Evolutionary conservation across 2,329 filamentous ascomycete species (phyloP).

Genomic region (Akanthomyces dipterigenus): DNA sequence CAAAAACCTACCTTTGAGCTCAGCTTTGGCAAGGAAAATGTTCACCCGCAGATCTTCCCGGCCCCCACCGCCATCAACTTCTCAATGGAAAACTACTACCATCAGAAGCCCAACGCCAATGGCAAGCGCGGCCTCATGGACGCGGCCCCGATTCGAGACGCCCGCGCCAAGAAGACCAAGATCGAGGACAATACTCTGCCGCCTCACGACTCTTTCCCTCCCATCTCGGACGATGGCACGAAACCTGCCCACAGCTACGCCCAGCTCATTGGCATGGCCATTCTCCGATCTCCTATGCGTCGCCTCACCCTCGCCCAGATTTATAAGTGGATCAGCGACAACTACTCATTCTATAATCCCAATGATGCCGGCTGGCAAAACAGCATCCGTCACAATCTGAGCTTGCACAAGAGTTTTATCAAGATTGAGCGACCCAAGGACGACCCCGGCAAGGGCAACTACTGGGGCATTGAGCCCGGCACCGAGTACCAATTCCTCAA

Average conservation of each 20-base stretch:
- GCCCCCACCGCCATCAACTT: constrained; percentile 41
- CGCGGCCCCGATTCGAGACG: constrained; percentile 64
- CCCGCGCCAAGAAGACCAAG: constrained; percentile 63
- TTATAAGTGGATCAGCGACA: constrained; percentile 99
- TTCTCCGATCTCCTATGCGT: constrained; percentile 75
- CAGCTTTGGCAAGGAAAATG: constrained; percentile 49
- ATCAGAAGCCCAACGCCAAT: constrained; percentile 42
- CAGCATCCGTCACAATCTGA: constrained; percentile 96
- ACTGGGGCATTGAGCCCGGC: constrained; percentile 90
- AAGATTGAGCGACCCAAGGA: constrained; percentile 96
- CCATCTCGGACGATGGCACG: constrained; percentile 73
- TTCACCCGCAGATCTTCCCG: constrained; percentile 44
- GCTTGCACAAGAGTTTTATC: constrained; percentile 91
- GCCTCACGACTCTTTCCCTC: constrained; percentile 70
- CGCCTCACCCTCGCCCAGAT: constrained; percentile 89
- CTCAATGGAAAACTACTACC: constrained; percentile 46
- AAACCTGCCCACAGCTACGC: constrained; percentile 95
- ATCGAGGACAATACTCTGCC: constrained; percentile 54
- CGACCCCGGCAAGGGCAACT: constrained; percentile 94
- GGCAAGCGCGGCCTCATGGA: constrained; percentile 63
- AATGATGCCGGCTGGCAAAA: constrained; percentile 95
- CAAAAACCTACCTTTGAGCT: constrained; percentile 45
- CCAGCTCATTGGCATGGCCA: constrained; percentile 92
- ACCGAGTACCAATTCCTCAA: constrained; percentile 86
- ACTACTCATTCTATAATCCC: constrained; percentile 78